Conservation (phyloP, 345 rosid species). For the Melaleuca alternifolia region DNA sequence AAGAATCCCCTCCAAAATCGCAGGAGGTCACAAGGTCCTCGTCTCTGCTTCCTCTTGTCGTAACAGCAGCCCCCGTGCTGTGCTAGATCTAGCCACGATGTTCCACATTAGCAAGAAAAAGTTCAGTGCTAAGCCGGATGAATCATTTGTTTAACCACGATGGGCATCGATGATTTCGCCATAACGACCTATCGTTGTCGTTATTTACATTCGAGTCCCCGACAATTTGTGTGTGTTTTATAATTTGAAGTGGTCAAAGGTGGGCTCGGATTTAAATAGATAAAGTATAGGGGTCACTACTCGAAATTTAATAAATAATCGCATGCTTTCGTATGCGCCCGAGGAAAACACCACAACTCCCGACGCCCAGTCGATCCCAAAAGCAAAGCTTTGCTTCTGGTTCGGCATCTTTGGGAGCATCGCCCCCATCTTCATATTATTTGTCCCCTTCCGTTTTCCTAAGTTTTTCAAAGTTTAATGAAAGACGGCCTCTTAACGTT, state of each 20-base stretch:
- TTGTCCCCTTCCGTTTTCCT: neutral
- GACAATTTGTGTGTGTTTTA: neutral
- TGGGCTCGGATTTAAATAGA: neutral
- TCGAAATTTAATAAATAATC: neutral
- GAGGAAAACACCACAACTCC: neutral
- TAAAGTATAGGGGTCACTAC: neutral
- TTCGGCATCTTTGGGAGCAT: neutral
- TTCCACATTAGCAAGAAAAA: neutral
- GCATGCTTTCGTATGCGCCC: neutral
- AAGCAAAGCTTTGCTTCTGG: neutral
- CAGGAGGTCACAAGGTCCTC: neutral
- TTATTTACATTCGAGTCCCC: neutral
- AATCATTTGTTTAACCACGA: neutral
- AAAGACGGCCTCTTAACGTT: neutral
- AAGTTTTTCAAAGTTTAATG: neutral
- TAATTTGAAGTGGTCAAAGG: neutral
- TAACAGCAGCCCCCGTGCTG: neutral
- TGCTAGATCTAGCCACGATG: neutral
- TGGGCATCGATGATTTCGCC: neutral
- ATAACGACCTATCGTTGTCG: neutral
- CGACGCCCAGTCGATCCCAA: neutral
- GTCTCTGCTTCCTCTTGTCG: neutral
- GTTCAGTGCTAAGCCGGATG: neutral
- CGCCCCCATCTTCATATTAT: neutral
- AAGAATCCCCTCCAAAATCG: neutral